Evolutionary conservation across 176 grass and related monocot genomes (phyloP), one percentile per base, ranked within the genome.

Genomic region (Raddia guianensis): DNA sequence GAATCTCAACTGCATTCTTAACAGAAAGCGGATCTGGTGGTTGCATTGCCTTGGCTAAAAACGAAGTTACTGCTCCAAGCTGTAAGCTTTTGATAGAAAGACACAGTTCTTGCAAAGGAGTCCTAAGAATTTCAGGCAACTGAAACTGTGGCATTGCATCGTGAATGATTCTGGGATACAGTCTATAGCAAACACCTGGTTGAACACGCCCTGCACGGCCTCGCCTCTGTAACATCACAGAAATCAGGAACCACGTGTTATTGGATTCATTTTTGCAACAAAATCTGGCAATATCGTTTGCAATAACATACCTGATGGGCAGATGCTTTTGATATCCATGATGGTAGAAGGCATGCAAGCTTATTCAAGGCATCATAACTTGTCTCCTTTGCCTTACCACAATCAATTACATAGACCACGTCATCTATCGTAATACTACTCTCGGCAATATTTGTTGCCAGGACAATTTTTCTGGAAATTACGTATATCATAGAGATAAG

Each of bases 331-430:
- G 95, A 98, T 92, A 98, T 94, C 95, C 95, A 98, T 2, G 88
- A 98, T 20, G 95, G 95, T 82, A 94, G 84, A 67, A 98, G 82
- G 79, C 92, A 92, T 46, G 95, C 90, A 32, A 98, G 88, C 77
- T 98, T 98, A 85, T 98, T 98, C 60, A 98, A 90, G 57, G 95
- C 95, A 89, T 98, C 95, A 81, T 98, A 98, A 87, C 95, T 98
- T 68, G 92, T 98, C 79, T 98, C 95, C 85, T 98, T 98, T 15
- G 92, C 95, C 77, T 98, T 94, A 78, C 95, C 95, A 76, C 95
- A 98, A 83, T 98, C 95, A 87, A 98, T 78, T 49, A 98, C 95
- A 87, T 91, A 98, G 16, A 98, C 92, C 53, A 98, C 95, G 92
- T 98, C 95, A 85, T 98, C 95, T 80, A 98, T 88, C 37, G 95